Conservation (phyloP, 805 yeast species). For the Yamadazyma paraphyllophila region DNA sequence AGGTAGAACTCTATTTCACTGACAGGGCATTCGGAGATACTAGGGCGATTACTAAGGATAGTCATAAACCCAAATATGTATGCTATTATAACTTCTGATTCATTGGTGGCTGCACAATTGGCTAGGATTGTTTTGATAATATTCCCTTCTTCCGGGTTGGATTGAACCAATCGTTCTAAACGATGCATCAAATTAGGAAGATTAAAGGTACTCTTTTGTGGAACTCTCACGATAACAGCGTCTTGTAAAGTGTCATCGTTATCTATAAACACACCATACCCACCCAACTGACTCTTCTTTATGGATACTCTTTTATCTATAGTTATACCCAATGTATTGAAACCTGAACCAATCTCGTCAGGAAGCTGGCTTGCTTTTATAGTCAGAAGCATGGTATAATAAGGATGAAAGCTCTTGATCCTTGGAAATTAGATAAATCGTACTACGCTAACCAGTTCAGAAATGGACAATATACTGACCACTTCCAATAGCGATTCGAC, state of each 20-base stretch:
- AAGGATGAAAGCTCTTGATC: too few relatives aligned
- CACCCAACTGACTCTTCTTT: conserved; percentile 26
- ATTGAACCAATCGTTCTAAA: conserved; percentile 18
- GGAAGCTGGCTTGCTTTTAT: not conserved
- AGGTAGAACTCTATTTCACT: conserved; percentile 16
- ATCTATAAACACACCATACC: conserved; percentile 27
- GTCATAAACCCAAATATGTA: conserved; percentile 25
- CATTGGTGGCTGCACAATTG: conserved; percentile 23
- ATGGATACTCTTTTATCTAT: conserved; percentile 18
- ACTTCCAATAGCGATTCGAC: too few relatives aligned
- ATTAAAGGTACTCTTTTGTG: conserved; percentile 19
- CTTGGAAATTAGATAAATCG: too few relatives aligned
- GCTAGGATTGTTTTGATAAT: conserved; percentile 21
- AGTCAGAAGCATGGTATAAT: not conserved
- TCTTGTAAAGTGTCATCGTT: conserved; percentile 8
- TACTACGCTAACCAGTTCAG: too few relatives aligned
- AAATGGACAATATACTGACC: too few relatives aligned
- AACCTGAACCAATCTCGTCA: not conserved
- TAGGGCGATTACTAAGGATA: conserved; percentile 6
- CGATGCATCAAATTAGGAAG: conserved; percentile 18
- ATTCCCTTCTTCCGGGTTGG: conserved; percentile 20
- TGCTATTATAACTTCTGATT: conserved; percentile 26
- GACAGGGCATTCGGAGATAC: conserved; percentile 6
- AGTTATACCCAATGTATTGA: conserved; percentile 13
- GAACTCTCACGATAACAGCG: conserved; percentile 21